Base-by-base conservation (phyloP, 2,329 filamentous ascomycete genomes). In the Aspergillus neotritici region DNA sequence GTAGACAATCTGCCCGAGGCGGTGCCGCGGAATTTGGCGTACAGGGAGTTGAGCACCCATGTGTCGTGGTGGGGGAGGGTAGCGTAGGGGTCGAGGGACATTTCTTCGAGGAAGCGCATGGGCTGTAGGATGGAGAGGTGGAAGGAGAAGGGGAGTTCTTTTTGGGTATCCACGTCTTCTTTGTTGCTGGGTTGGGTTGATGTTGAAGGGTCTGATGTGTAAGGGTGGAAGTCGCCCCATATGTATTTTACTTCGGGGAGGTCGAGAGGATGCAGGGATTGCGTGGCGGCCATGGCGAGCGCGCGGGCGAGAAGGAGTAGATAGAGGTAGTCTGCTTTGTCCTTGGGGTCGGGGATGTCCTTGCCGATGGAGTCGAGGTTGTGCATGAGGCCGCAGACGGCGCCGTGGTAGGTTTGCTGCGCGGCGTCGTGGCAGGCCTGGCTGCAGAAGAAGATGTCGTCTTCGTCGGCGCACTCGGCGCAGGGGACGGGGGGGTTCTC, bases 21-120 rank as follows among this genome's bases (percentile, higher is more conserved):
- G 0, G 90, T 95, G 40, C 88, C 93, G 16, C 93, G 80, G 65
- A 96, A 94, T 64, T 97, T 97, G 52, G 86, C 82, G 64, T 91
- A 94, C 4, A 96, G 75, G 0, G 89, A 95, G 67, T 97, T 95
- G 59, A 94, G 78, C 12, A 96, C 77, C 72, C 72, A 75, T 36
- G 67, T 72, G 46, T 75, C 72, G 49, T 68, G 72, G 10, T 52
- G 57, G 1, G 52, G 47, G 6, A 74, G 52, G 31, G 56, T 58
- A 17, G 67, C 67, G 55, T 81, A 83, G 12, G 80, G 77, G 54
- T 82, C 76, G 37, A 81, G 67, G 37, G 77, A 76, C 76, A 82
- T 80, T 56, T 79, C 79, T 50, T 80, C 77, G 15, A 84, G 70
- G 51, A 82, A 72, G 49, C 82, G 77, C 44, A 79, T 72, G 0